Percentiles rank a stretch among this genome's conserved stretches.
These are phyloP conservation scores for Aureobasidium zeae DNA, from an alignment of 2,329 filamentous ascomycete genomes.

Conservation along the genomic window DNA sequence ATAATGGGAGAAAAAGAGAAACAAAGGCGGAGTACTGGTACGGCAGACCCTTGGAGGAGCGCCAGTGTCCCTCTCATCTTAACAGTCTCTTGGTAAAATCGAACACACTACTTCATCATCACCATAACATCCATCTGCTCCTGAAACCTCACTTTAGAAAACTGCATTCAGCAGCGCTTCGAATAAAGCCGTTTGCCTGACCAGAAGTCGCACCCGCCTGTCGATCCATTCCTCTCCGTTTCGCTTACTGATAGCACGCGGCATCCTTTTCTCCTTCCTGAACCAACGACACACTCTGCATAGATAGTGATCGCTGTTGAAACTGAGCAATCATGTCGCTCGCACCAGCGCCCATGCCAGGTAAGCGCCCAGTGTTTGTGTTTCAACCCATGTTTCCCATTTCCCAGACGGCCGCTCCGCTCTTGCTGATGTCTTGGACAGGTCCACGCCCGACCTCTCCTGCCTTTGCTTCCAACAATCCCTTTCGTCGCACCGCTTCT, in stretches of 20 bases:
- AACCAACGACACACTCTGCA: too few relatives aligned
- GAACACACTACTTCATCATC: too few relatives aligned
- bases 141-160: too few relatives aligned
- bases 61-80: slow-evolving; percentile 8
- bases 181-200: too few relatives aligned
- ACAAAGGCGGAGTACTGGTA: too few relatives aligned
- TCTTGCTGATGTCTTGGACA: slow-evolving; percentile 11
- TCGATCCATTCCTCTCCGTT: slow-evolving; percentile 12
- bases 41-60: neutral
- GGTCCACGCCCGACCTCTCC: slow-evolving; percentile 38
- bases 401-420: too few relatives aligned
- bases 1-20: too few relatives aligned
- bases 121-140: too few relatives aligned
- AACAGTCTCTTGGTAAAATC: too few relatives aligned
- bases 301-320: neutral
- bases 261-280: too few relatives aligned
- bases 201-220: too few relatives aligned
- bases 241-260: slow-evolving; percentile 14
- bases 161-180: too few relatives aligned
- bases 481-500: slow-evolving; percentile 61
- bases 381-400: slow-evolving; percentile 16
- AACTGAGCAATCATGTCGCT: slow-evolving; percentile 29
- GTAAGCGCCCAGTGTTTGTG: slow-evolving; percentile 20
- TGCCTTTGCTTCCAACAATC: slow-evolving; percentile 65
- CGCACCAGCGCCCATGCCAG: slow-evolving; percentile 35